Base-by-base conservation (phyloP, 2,329 filamentous ascomycete genomes). In the Aspergillus oerlinghausenensis region DNA sequence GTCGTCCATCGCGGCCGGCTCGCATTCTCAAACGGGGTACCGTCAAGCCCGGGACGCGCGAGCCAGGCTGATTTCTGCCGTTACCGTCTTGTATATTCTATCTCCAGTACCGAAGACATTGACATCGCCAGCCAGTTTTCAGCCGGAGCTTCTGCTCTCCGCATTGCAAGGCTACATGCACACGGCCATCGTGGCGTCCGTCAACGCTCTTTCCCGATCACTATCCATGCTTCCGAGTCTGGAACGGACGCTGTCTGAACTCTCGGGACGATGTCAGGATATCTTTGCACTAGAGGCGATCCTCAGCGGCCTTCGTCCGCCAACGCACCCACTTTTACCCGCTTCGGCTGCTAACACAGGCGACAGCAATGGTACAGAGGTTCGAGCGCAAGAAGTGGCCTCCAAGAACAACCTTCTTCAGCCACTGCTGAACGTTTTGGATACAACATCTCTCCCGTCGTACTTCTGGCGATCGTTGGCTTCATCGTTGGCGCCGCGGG, bases 401-500 rank as follows among this genome's bases (percentile, higher is more conserved):
- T 26, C 23, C 19, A 23, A 47, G 28, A 55, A 67, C 50, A 84
- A 84, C 56, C 82, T 97, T 45, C 80, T 97, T 0, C 83, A 88
- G 56, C 87, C 87, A 0, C 77, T 96, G 0, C 82, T 96, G 8
- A 78, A 83, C 10, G 80, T 87, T n/a, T 83, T 99, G 7, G 94
- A 97, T 73, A 96, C 92, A 0, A 85, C 89, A 0, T 94, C 90
- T 1, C 78, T 99, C 17, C 86, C 91, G 1, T 93, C 89, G 0
- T 96, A 93, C 72, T 99, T 96, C 76, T 99, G 94, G 92, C 84
- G 94, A 53, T 89, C 88, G 8, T 83, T 97, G 67, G 94, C 94
- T 0, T 85, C 88, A 0, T 87, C 85, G 55, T 80, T 97, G 57
- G 84, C 88, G 3, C 79, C 86, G 0, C 84, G 90, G 23, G 91